Base-by-base conservation (phyloP, 2,329 filamentous ascomycete genomes). In the Mycocentrospora acerina region DNA sequence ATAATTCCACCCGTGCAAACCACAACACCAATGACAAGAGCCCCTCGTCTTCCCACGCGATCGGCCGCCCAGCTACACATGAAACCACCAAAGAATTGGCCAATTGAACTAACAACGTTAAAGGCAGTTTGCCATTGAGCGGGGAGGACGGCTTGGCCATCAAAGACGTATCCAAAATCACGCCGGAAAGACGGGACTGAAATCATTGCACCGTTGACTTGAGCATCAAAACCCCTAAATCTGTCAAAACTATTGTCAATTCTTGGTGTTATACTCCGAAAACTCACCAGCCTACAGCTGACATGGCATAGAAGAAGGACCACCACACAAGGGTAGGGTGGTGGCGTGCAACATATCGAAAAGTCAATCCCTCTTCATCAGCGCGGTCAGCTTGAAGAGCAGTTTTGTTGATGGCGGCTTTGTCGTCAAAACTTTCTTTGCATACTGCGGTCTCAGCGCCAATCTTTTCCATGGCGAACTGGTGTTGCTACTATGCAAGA, bases 191-290 rank as follows among this genome's bases (percentile, higher is more conserved):
- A 71, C 0, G 77, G 75, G 16, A 74, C 76, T 3, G 76, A 73
- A 45, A 79, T 82, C 44, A 84, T 71, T 38, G 80, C 79, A 17
- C 79, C 79, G 14, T 83, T 71, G n/a, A 84, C 71, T 57, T 83
- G 80, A 0, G 79, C 77, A 58, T 83, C 81, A 51, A 83, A 85
- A 14, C 47, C 47, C 44, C 47, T 51, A 22, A 12, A 7, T n/a
- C 32, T 12, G 24, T 32, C 28, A 25, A 25, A 14, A 25, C 30
- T 27, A 7, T 35, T 8, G 7, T 30, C 11, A 18, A n/a, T 8
- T 8, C 15, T 10, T 12, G 14, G 12, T 22, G 27, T 9, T 11
- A 4, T 7, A 24, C 4, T 19, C 8, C 4, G n/a, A 19, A 28
- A 13, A 33, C 40, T 24, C 38, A 48, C 45, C 45, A 48, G 11